Conservation (phyloP, 805 yeast genomes). For the Kodamaea restingae region DNA sequence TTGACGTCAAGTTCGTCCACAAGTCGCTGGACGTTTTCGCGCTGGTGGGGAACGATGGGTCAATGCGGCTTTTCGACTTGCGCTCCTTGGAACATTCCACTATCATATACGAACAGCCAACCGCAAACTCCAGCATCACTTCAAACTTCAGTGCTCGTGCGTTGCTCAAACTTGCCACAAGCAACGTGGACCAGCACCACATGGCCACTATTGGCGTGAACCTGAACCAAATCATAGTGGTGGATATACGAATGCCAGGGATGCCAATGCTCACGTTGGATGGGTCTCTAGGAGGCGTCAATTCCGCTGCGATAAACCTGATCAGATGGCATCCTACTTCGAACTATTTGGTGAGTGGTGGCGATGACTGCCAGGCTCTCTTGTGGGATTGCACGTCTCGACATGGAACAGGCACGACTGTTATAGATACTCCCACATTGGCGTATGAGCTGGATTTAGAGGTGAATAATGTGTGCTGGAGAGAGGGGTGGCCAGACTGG, state of each 20-base stretch:
- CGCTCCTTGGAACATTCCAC: constrained; percentile 90
- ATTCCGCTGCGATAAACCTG: constrained; percentile 62
- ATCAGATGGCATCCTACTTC: constrained; percentile 82
- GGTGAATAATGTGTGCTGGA: constrained; percentile 75
- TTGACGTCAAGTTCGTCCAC: constrained; percentile 81
- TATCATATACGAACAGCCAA: constrained; percentile 78
- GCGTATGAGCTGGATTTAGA: constrained; percentile 65
- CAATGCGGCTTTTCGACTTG: constrained; percentile 87
- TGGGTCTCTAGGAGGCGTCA: constrained; percentile 48
- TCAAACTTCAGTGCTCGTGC: constrained; percentile 43
- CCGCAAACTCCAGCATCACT: constrained; percentile 2
- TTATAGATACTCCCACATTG: constrained; percentile 35
- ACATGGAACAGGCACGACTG: constrained; percentile 7
- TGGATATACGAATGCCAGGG: constrained; percentile 89
- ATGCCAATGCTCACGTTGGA: constrained; percentile 66
- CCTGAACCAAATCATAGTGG: constrained; percentile 58
- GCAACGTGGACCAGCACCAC: constrained; percentile 74
- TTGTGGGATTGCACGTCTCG: constrained; percentile 52
- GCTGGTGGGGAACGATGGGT: constrained; percentile 93
- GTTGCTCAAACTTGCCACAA: constrained; percentile 69
- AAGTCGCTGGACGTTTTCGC: constrained; percentile 76
- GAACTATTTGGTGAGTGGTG: constrained; percentile 58
- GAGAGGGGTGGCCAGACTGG: constrained; percentile 67
- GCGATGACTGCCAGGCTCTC: constrained; percentile 70
- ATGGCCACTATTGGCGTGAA: constrained; percentile 79